Base-by-base conservation (phyloP, 179 eudicot genomes). In the Beta macrorhiza region DNA sequence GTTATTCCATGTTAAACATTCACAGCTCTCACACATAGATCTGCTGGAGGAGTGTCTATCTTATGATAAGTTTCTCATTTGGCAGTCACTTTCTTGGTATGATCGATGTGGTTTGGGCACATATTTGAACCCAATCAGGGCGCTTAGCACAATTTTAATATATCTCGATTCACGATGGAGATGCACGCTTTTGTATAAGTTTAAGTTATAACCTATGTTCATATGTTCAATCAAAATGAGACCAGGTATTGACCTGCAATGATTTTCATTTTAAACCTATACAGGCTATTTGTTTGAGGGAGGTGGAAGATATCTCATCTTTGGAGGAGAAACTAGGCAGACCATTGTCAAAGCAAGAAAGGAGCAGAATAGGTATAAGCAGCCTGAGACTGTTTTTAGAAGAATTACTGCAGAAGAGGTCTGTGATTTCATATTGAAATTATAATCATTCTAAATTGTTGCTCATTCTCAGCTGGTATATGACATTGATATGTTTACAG, bases 291-390 rank as follows among this genome's bases (percentile, higher is more conserved):
- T 86, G 88, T 77, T 80, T 83, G 51, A 89, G 99, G 79, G 99
- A 96, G 91, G 85, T 84, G 89, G 97, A 94, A 81, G 99, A 96
- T 85, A 78, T 92, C 79, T 79, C 92, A 79, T 92, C 91, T 59
- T 86, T 96, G 86, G 99, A 96, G 87, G 98, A 91, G 83, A 96
- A 96, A 88, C 81, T 96, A 79, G 93, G 97, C 62, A 88, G 99
- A 83, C 37, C 91, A 63, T 90, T 96, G 69, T 91, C 96, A 62
- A 83, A 88, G 79, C 87, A 90, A 88, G 99, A 96, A 89, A 92
- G 89, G 89, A 92, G 92, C 84, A 88, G 98, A 70, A 90, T 94
- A 80, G 99, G 99, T 81, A 90, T 94, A 64, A 96, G 98, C 93
- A 96, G 96, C 87, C 92, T 96, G 79, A 89, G 93, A 87, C 80